Evolutionary conservation across 495 filamentous ascomycete species (phyloP).

Genomic region (Xylaria scruposa): DNA sequence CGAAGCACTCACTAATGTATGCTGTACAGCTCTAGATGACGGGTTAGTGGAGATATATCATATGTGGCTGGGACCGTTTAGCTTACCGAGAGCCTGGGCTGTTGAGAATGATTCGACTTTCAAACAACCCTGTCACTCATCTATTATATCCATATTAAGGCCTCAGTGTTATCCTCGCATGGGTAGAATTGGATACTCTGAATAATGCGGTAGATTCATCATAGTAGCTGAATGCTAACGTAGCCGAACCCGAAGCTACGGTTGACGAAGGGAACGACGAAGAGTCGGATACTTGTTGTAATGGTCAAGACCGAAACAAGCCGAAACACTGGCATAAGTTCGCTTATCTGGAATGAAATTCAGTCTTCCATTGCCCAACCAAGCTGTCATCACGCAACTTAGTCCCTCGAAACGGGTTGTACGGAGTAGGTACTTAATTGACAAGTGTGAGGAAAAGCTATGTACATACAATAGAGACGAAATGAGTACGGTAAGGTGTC

Average conservation of each 20-base stretch:
- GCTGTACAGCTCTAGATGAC: not conserved
- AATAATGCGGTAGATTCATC: not conserved
- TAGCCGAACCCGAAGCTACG: not conserved
- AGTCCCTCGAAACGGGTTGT: not conserved
- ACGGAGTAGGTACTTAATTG: not conserved
- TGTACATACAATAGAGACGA: not conserved
- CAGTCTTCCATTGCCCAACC: not conserved
- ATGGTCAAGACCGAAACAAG: too few species aligned
- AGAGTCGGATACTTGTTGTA: not conserved
- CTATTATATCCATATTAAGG: not conserved
- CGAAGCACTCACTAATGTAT: not conserved
- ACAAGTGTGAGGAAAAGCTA: not conserved
- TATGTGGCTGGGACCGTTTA: conserved; percentile 17
- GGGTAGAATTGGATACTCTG: not conserved
- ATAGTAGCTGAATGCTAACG: not conserved
- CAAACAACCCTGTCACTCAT: conserved; percentile 3
- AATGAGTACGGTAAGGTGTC: not conserved
- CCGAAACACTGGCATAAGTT: not conserved
- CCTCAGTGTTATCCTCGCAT: not conserved
- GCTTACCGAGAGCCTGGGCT: conserved; percentile 12
- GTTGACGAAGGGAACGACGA: not conserved
- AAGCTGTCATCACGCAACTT: not conserved
- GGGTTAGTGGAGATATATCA: conserved; percentile 2
- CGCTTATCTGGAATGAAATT: not conserved
- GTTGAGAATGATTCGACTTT: not conserved